phyloP scores from a whole-genome alignment of 805 yeast genomes.

The Candida quercuum region DNA sequence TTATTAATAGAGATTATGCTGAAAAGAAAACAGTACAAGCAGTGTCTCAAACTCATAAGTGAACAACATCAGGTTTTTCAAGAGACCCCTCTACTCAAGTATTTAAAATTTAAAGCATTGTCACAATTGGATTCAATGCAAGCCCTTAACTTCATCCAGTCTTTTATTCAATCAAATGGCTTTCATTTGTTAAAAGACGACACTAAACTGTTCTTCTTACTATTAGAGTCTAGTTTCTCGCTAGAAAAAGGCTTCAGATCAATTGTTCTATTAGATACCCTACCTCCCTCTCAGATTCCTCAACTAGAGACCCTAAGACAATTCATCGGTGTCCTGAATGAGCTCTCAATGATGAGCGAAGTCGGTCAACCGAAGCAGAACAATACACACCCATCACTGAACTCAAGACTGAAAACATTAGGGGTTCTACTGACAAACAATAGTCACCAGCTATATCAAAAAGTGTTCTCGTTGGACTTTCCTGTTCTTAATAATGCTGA shows the following conservation, averaged over 20 bases:
- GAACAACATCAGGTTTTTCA: not conserved
- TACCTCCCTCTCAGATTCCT: not conserved
- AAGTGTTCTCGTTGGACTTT: not conserved
- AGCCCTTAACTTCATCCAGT: conserved; percentile 9
- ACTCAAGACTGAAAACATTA: not conserved
- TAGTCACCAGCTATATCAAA: not conserved
- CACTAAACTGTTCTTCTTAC: conserved; percentile 3
- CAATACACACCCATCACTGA: not conserved
- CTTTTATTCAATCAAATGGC: not conserved
- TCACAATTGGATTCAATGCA: conserved; percentile 7
- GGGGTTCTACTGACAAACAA: not conserved
- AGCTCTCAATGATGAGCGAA: not conserved
- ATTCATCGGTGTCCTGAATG: not conserved
- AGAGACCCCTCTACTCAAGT: conserved; percentile 3
- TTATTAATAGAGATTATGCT: conserved; percentile 4
- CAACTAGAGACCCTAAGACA: not conserved
- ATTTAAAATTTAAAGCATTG: conserved; percentile 7
- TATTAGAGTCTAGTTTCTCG: conserved; percentile 10
- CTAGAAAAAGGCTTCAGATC: conserved; percentile 11
- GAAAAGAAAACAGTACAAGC: conserved; percentile 5
- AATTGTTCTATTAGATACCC: not conserved
- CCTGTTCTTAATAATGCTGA: not conserved
- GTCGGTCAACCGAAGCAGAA: not conserved
- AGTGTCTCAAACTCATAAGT: conserved; percentile 6
- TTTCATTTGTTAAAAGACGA: not conserved